phyloP scores from a whole-genome alignment of 2,329 filamentous ascomycete genomes.

The Fonsecaea multimorphosa region DNA sequence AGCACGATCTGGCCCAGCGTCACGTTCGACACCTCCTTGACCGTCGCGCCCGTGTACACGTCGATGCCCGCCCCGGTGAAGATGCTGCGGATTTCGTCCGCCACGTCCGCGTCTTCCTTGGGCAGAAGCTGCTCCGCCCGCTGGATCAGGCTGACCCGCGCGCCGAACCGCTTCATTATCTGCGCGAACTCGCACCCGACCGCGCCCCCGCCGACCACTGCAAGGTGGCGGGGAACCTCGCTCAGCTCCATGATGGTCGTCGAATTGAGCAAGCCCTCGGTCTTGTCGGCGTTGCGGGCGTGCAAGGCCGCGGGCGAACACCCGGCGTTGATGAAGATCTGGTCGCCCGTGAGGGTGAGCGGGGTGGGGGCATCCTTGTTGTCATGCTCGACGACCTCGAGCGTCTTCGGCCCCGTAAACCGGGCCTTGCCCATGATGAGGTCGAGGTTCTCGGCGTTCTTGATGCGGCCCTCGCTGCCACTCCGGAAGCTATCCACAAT shows the following conservation, averaged over 20 bases:
- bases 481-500: constrained; percentile 59
- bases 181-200: constrained; percentile 63
- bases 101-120: constrained; percentile 58
- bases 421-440: constrained; percentile 54
- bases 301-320: constrained; percentile 35
- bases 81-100: constrained; percentile 51
- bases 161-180: constrained; percentile 58
- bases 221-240: constrained; percentile 52
- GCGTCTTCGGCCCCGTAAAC: constrained; percentile 51
- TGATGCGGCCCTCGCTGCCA: constrained; percentile 54
- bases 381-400: constrained; percentile 44
- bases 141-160: constrained; percentile 58
- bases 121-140: constrained; percentile 52
- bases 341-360: constrained; percentile 44
- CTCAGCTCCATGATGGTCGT: constrained; percentile 40
- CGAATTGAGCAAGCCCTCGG: constrained; percentile 36
- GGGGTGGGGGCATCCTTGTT: constrained; percentile 30
- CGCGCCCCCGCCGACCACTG: constrained; percentile 61
- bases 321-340: constrained; percentile 40
- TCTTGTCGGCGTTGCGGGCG: constrained; percentile 32
- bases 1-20: constrained; percentile 41
- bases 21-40: constrained; percentile 38
- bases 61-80: constrained; percentile 55
- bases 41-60: constrained; percentile 49
- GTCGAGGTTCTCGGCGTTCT: constrained; percentile 48